phyloP scores from a whole-genome alignment of 2,329 filamentous ascomycete species.

The Geosmithia putterillii region DNA sequence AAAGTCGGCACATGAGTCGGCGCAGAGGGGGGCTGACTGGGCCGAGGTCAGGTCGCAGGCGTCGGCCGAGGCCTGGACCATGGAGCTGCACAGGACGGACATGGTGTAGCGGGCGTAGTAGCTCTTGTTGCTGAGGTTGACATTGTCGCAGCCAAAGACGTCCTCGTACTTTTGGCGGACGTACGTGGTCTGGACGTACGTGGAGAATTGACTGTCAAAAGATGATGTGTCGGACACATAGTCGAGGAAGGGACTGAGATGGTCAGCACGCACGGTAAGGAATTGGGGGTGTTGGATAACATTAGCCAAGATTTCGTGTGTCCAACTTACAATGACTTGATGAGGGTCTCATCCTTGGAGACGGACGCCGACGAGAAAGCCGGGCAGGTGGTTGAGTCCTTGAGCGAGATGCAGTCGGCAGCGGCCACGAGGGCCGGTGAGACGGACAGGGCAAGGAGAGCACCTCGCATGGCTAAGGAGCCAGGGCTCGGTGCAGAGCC shows the following conservation, averaged over 20 bases:
- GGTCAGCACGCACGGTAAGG: constrained; percentile 6
- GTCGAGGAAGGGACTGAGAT: constrained; percentile 65
- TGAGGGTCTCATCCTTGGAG: constrained; percentile 46
- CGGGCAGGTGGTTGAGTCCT: constrained; percentile 56
- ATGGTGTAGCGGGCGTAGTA: constrained; percentile 91
- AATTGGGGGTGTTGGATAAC: not conserved
- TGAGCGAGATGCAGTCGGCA: constrained; percentile 51
- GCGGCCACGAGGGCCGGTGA: constrained; percentile 18
- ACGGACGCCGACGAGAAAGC: constrained; percentile 64
- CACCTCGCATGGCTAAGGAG: not conserved
- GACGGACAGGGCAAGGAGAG: constrained; percentile 11
- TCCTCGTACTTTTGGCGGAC: constrained; percentile 70
- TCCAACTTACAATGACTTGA: constrained; percentile 50
- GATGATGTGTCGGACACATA: constrained; percentile 63
- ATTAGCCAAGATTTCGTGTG: not conserved
- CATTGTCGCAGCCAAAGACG: constrained; percentile 65
- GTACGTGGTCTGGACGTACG: constrained; percentile 65
- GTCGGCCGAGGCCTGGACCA: constrained; percentile 76
- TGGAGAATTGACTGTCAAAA: constrained; percentile 65
- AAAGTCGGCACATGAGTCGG: constrained; percentile 75
- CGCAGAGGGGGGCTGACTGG: constrained; percentile 67
- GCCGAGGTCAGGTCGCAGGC: constrained; percentile 54
- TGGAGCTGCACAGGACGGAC: constrained; percentile 83
- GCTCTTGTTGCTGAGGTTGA: constrained; percentile 62
- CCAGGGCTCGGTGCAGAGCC: not conserved